These are phyloP conservation scores for Ceratocystis eucalypticola DNA, from an alignment of 2,329 filamentous ascomycete species.

Conservation along the genomic window DNA sequence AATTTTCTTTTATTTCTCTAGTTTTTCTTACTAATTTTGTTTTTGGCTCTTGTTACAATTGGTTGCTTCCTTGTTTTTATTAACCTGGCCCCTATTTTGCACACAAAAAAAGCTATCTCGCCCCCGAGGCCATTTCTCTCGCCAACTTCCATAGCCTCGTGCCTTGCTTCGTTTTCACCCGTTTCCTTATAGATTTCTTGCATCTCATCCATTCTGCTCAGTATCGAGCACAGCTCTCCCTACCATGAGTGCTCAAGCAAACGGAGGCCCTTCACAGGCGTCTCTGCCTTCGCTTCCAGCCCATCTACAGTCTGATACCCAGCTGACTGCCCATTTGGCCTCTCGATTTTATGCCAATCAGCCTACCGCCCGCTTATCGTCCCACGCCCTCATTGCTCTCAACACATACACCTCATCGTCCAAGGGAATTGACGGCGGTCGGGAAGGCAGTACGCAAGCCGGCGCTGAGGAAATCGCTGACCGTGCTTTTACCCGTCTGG, in stretches of 20 bases:
- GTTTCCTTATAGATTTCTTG: neutral
- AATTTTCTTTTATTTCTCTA: neutral
- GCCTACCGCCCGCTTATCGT: conserved; percentile 78
- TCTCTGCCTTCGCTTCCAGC: conserved; percentile 79
- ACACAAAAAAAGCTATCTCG: neutral
- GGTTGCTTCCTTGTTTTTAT: too few species aligned
- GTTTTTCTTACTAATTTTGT: neutral
- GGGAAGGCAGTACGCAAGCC: conserved; percentile 82
- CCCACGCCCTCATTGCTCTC: conserved; percentile 77
- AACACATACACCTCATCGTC: conserved; percentile 90
- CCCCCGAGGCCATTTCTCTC: neutral
- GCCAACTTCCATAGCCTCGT: neutral
- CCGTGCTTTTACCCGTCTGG: conserved; percentile 71
- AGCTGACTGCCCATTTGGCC: conserved; percentile 69
- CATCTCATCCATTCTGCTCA: neutral
- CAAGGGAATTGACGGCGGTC: conserved; percentile 78
- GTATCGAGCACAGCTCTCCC: conserved; percentile 19
- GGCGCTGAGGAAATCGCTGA: conserved; percentile 86
- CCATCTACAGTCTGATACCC: conserved; percentile 65
- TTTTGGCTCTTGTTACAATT: neutral
- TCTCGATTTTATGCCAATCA: conserved; percentile 84
- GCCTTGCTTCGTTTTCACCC: neutral
- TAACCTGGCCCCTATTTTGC: neutral
- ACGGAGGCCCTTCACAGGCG: conserved; percentile 38
- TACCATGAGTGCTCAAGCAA: conserved; percentile 45